These are phyloP conservation scores for Plasmodium gonderi DNA, from an alignment of 169 alveolate genomes.

Conservation along the genomic window DNA sequence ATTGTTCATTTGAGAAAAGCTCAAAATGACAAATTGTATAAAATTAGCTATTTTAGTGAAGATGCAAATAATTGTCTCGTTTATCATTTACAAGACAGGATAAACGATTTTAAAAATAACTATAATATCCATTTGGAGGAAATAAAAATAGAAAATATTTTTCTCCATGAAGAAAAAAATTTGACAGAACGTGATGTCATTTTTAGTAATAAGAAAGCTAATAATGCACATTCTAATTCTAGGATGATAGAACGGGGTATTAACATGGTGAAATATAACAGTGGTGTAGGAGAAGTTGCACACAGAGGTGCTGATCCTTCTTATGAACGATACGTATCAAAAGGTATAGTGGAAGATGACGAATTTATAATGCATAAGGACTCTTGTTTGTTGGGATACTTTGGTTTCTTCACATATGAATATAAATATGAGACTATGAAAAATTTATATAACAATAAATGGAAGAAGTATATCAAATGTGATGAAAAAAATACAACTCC, in stretches of 20 bases:
- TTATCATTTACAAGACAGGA: constrained; percentile 28
- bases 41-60: background rate
- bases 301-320: background rate
- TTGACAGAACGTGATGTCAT: background rate
- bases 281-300: background rate
- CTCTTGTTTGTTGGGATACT: constrained; percentile 64
- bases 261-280: background rate
- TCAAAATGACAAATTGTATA: background rate
- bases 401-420: constrained; percentile 78
- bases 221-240: too few species aligned
- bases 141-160: background rate
- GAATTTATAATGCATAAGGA: constrained; percentile 20
- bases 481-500: background rate
- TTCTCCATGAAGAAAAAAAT: too few species aligned
- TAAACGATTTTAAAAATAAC: background rate
- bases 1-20: background rate
- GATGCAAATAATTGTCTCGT: constrained; percentile 28
- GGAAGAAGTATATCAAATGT: background rate
- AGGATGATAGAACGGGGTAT: too few species aligned
- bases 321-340: background rate
- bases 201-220: background rate
- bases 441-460: constrained; percentile 16
- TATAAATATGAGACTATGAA: constrained; percentile 67
- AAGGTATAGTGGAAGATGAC: constrained; percentile 1
- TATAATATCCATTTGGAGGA: background rate